Evolutionary conservation across 2,329 filamentous ascomycete genomes (phyloP).

Genomic region (Monilinia fructicola): DNA sequence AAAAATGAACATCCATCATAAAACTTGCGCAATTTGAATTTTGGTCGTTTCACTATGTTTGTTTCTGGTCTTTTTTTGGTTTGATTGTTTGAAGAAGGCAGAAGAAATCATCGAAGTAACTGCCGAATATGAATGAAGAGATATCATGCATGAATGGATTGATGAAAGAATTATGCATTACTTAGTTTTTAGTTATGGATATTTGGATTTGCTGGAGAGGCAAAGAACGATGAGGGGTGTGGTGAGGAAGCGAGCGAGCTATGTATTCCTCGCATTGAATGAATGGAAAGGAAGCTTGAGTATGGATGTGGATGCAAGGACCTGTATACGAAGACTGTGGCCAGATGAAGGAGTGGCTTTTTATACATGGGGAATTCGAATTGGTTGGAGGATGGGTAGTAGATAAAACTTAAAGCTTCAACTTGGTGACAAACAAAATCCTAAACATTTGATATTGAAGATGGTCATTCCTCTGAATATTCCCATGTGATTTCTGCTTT

Average conservation of each 20-base stretch:
- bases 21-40: no score
- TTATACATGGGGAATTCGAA: conserved; percentile 24
- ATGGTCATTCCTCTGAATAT: not conserved
- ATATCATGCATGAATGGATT: not conserved
- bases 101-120: conserved; percentile 22
- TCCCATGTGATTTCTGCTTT: not conserved
- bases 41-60: not conserved
- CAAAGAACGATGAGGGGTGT: no score
- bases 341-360: conserved; percentile 4
- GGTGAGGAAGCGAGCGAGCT: not conserved
- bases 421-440: not conserved
- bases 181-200: conserved; percentile 3
- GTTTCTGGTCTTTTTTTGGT: not conserved
- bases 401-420: conserved; percentile 24
- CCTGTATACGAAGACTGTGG: conserved; percentile 25
- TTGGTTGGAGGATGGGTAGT: conserved; percentile 19
- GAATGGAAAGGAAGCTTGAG: not conserved
- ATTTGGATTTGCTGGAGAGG: not conserved
- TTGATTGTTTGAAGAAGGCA: conserved; percentile 26
- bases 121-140: conserved; percentile 16
- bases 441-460: not conserved
- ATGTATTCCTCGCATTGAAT: not conserved
- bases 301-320: conserved; percentile 19
- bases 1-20: not conserved
- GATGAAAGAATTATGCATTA: conserved; percentile 2